phyloP scores from a whole-genome alignment of 2,329 filamentous ascomycete species.

The Claviceps cyperi region DNA sequence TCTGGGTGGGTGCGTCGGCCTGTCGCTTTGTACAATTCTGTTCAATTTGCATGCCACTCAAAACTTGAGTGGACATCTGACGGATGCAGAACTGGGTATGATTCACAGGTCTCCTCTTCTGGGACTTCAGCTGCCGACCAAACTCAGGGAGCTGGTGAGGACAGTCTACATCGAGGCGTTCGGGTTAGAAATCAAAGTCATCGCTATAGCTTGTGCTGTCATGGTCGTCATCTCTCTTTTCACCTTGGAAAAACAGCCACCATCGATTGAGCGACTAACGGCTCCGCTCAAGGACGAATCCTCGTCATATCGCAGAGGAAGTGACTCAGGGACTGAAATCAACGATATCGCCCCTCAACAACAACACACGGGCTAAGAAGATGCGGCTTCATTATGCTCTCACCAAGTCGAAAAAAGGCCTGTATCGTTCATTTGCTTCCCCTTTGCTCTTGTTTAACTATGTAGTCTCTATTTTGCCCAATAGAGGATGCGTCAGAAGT shows the following conservation, averaged over 20 bases:
- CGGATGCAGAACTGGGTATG: conserved; percentile 22
- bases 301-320: conserved; percentile 17
- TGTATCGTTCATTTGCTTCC: neutral
- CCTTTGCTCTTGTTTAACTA: neutral
- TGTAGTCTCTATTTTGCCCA: neutral
- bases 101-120: conserved; percentile 31
- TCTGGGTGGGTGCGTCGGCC: conserved; percentile 43
- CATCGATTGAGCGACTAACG: conserved; percentile 19
- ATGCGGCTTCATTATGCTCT: neutral
- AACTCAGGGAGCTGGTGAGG: conserved; percentile 21
- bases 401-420: neutral
- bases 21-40: conserved; percentile 44
- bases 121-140: conserved; percentile 18
- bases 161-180: conserved; percentile 32
- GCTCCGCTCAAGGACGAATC: conserved; percentile 16
- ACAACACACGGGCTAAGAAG: conserved; percentile 5
- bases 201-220: conserved; percentile 27
- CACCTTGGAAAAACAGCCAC: conserved; percentile 28
- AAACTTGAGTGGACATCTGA: conserved; percentile 22
- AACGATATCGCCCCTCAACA: conserved; percentile 14
- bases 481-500: neutral
- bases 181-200: conserved; percentile 29
- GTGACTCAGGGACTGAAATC: conserved; percentile 24
- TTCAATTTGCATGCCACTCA: conserved; percentile 32
- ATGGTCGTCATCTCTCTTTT: conserved; percentile 30